phyloP scores from a whole-genome alignment of 1,284 basidiomycete species.

The Malassezia psittaci region DNA sequence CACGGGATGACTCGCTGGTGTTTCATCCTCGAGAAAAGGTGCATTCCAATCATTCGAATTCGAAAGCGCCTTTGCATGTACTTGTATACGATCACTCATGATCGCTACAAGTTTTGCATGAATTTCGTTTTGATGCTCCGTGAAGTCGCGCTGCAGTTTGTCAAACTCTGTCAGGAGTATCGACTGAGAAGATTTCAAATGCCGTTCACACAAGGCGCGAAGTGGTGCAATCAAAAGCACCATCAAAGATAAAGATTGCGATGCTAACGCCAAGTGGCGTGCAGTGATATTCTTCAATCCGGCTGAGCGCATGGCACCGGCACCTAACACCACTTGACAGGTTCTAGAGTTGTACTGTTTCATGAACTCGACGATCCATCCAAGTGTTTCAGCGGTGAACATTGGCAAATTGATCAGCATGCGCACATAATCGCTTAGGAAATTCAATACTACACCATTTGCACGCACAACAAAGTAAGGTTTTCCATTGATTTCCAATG shows the following conservation, averaged over 20 bases:
- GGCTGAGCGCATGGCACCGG: constrained; percentile 93
- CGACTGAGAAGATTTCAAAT: constrained; percentile 81
- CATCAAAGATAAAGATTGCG: constrained; percentile 86
- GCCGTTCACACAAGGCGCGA: constrained; percentile 81
- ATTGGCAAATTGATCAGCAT: constrained; percentile 77
- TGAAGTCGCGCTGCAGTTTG: constrained; percentile 92
- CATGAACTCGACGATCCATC: constrained; percentile 82
- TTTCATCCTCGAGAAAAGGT: constrained; percentile 10
- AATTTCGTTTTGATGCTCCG: constrained; percentile 98
- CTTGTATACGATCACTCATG: constrained; percentile 85
- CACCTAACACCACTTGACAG: constrained; percentile 93
- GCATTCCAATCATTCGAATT: constrained; percentile 26
- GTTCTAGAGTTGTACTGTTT: constrained; percentile 87
- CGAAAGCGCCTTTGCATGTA: constrained; percentile 71
- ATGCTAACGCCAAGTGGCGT: constrained; percentile 84
- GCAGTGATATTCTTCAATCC: constrained; percentile 97
- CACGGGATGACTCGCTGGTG: constrained; percentile 52
- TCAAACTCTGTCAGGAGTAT: constrained; percentile 97
- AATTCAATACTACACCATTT: constrained; percentile 64
- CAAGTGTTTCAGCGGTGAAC: constrained; percentile 87
- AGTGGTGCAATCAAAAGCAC: constrained; percentile 92
- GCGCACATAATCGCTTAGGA: constrained; percentile 75
- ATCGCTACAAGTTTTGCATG: constrained; percentile 94
- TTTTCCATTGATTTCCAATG: constrained; percentile 67
- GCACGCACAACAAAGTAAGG: constrained; percentile 60